Conservation (phyloP, 129 eudicot genomes). For the Helichrysum umbraculigerum region DNA sequence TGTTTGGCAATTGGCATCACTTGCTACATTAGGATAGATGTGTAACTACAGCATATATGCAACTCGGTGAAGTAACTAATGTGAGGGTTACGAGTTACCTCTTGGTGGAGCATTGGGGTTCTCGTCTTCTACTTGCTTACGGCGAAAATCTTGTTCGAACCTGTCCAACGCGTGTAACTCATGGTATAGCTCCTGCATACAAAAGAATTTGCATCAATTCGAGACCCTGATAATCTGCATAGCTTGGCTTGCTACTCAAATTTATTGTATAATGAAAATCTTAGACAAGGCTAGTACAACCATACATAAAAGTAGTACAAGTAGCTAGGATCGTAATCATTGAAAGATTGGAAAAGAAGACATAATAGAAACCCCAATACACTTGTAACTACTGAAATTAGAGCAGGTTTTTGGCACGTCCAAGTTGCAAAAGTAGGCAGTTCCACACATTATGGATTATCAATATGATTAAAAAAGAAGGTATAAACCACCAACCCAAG, state of each 20-base stretch:
- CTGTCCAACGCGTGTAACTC: constrained; percentile 95
- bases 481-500: neutral
- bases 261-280: neutral
- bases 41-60: neutral
- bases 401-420: neutral
- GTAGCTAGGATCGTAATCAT: neutral
- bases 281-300: neutral
- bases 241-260: neutral
- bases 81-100: constrained; percentile 54
- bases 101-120: constrained; percentile 70
- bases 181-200: constrained; percentile 90
- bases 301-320: neutral
- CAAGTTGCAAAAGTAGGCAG: neutral
- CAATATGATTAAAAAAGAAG: neutral
- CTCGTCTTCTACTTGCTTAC: constrained; percentile 86
- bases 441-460: neutral
- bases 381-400: neutral
- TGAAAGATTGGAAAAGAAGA: neutral
- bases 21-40: neutral
- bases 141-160: constrained; percentile 85
- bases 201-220: neutral
- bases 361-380: neutral
- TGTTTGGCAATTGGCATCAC: neutral
- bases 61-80: neutral
- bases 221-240: constrained; percentile 2